Evolutionary conservation across 73 alveolate genomes (phyloP).

Genomic region (Paramecium octaurelia): DNA sequence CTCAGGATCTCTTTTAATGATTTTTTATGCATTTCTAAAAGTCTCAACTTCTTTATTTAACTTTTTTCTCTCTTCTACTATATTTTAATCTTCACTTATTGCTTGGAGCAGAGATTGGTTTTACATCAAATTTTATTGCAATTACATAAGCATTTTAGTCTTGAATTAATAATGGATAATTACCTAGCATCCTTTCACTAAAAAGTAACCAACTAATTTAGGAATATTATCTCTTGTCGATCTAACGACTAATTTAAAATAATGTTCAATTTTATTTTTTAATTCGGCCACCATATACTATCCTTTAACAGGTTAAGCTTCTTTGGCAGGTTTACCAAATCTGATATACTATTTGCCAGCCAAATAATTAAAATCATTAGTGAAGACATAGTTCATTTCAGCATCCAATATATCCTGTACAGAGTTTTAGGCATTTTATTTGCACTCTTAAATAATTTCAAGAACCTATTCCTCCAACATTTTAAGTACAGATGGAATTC

Average conservation of each 20-base stretch:
- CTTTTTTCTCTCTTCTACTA: slow-evolving; percentile 69
- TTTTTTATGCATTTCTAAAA: slow-evolving; percentile 71
- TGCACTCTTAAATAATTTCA: slow-evolving; percentile 15
- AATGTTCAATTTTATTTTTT: slow-evolving; percentile 88
- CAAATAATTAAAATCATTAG: slow-evolving; percentile 89
- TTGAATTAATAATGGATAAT: neutral
- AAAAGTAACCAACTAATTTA: slow-evolving; percentile 76
- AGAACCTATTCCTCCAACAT: neutral
- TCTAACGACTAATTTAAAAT: slow-evolving; percentile 88
- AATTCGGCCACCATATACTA: slow-evolving; percentile 78
- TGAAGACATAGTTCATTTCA: slow-evolving; percentile 90
- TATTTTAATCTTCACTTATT: slow-evolving; percentile 67
- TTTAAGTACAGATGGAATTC: neutral
- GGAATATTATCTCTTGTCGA: slow-evolving; percentile 94
- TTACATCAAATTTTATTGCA: slow-evolving; percentile 60
- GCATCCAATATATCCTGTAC: slow-evolving; percentile 76
- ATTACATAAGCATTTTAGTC: slow-evolving; percentile 68
- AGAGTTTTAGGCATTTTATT: neutral
- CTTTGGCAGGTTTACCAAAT: slow-evolving; percentile 68
- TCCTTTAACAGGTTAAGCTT: slow-evolving; percentile 54
- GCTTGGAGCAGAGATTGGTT: slow-evolving; percentile 44
- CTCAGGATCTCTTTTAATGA: slow-evolving; percentile 79
- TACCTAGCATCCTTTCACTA: slow-evolving; percentile 65
- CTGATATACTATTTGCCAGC: slow-evolving; percentile 81
- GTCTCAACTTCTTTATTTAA: slow-evolving; percentile 66